Evolutionary conservation across 164 flowering plant genomes (phyloP).

Genomic region (Amborella trichopoda): DNA sequence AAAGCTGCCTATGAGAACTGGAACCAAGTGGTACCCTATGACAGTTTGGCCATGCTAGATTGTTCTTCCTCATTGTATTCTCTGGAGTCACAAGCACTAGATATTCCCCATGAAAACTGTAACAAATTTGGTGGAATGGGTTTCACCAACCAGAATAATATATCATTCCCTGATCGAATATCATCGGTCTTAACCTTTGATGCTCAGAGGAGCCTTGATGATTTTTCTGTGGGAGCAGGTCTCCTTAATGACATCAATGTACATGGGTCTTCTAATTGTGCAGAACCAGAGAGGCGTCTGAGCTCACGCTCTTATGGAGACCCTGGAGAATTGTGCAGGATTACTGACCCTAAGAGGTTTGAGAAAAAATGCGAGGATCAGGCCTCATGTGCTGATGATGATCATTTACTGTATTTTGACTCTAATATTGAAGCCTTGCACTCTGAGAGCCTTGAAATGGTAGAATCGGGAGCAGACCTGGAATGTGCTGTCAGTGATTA

Average conservation of each 20-base stretch:
- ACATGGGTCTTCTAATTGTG: no score
- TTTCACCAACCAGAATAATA: conserved; percentile 17
- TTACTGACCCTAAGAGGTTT: conserved; percentile 19
- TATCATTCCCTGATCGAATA: conserved; percentile 36
- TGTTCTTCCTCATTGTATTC: conserved; percentile 21
- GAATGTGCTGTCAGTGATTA: conserved; percentile 36
- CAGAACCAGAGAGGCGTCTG: conserved; percentile 22
- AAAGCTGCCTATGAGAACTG: conserved; percentile 39
- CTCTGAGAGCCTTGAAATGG: conserved; percentile 19
- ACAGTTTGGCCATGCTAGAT: conserved; percentile 20
- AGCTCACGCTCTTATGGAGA: background rate
- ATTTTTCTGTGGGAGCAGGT: conserved; percentile 18
- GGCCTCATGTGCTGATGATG: conserved; percentile 30
- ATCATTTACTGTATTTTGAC: conserved; percentile 31
- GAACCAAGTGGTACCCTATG: conserved; percentile 37
- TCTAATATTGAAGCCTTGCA: conserved; percentile 15
- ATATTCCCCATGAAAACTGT: conserved; percentile 11
- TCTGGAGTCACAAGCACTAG: conserved; percentile 13
- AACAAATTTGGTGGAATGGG: conserved; percentile 20
- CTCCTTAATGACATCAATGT: conserved; percentile 26
- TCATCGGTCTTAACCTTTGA: conserved; percentile 18
- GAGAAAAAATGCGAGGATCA: conserved; percentile 24
- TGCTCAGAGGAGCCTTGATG: conserved; percentile 26
- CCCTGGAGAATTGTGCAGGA: conserved; percentile 1
- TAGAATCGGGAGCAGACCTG: conserved; percentile 30